A percentile compares a stretch with the other conserved stretches of the same genome.
These are phyloP conservation scores for Neofusicoccum laricinum DNA, from an alignment of 2,329 filamentous ascomycete species.

Conservation along the genomic window DNA sequence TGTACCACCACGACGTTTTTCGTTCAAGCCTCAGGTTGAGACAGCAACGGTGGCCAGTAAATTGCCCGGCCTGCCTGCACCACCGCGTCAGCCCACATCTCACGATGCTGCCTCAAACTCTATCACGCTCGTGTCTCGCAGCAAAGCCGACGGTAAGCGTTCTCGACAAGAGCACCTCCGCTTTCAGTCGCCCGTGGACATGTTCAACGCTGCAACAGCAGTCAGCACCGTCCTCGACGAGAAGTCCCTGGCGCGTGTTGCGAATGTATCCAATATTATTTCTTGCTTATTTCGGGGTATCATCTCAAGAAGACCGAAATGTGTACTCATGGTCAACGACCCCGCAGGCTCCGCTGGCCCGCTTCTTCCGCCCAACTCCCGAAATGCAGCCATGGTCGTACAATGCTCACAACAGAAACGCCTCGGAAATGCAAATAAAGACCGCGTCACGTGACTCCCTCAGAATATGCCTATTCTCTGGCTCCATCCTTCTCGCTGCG, in stretches of 20 bases:
- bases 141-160: slow-evolving; percentile 5
- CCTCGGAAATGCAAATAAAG: slow-evolving; percentile 1
- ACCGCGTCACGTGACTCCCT: background rate
- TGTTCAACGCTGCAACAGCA: no score
- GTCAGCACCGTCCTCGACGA: no score
- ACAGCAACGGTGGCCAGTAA: background rate
- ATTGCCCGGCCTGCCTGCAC: background rate
- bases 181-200: no score
- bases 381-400: slow-evolving; percentile 9
- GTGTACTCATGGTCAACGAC: slow-evolving; percentile 1
- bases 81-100: background rate
- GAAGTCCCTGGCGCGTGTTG: background rate
- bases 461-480: slow-evolving; percentile 71
- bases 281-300: slow-evolving; percentile 17
- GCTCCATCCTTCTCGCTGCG: slow-evolving; percentile 75
- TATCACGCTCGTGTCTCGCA: background rate
- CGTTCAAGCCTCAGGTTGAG: background rate
- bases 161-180: background rate
- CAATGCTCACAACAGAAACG: slow-evolving; percentile 11
- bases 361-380: slow-evolving; percentile 9
- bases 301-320: slow-evolving; percentile 16
- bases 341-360: background rate
- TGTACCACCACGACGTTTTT: background rate
- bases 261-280: background rate
- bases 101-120: background rate